Conservation (phyloP, 2,329 filamentous ascomycete genomes). For the Fusarium sp. region DNA sequence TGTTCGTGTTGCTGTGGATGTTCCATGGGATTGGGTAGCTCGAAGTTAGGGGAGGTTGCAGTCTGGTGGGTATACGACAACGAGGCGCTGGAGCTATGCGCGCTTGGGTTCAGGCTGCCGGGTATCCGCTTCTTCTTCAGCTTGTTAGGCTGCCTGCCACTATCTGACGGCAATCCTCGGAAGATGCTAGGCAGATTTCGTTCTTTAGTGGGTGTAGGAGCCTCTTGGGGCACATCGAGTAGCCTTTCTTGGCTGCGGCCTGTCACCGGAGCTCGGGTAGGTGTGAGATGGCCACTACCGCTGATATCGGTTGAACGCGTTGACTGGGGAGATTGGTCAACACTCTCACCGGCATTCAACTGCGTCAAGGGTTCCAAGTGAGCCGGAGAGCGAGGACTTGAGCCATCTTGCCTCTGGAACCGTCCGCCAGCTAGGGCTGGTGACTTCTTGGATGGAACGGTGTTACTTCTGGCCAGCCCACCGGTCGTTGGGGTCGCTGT, state of each 20-base stretch:
- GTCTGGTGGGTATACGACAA: conserved; percentile 61
- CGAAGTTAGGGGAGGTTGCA: conserved; percentile 59
- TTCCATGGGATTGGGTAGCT: conserved; percentile 62
- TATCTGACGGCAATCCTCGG: conserved; percentile 72
- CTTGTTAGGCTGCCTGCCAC: conserved; percentile 85
- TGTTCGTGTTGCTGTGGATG: conserved; percentile 33
- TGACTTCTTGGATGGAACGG: conserved; percentile 90
- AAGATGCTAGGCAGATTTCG: conserved; percentile 77
- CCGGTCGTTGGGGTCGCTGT: conserved; percentile 67
- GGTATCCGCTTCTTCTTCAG: conserved; percentile 87
- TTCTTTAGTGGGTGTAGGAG: conserved; percentile 71
- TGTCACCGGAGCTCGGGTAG: conserved; percentile 46
- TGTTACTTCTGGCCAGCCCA: conserved; percentile 79
- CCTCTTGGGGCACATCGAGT: conserved; percentile 55
- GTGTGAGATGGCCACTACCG: conserved; percentile 40
- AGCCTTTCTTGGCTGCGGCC: conserved; percentile 63
- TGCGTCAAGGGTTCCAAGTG: conserved; percentile 54
- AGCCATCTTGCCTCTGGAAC: conserved; percentile 62
- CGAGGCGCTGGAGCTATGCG: conserved; percentile 89
- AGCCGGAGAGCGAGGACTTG: conserved; percentile 47
- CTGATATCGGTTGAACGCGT: conserved; percentile 46
- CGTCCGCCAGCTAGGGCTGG: conserved; percentile 75
- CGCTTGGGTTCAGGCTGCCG: conserved; percentile 83
- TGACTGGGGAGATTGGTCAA: conserved; percentile 40
- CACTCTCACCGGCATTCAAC: conserved; percentile 42